These are phyloP conservation scores for Stephania japonica DNA, from an alignment of 164 flowering plant genomes.

Conservation along the genomic window DNA sequence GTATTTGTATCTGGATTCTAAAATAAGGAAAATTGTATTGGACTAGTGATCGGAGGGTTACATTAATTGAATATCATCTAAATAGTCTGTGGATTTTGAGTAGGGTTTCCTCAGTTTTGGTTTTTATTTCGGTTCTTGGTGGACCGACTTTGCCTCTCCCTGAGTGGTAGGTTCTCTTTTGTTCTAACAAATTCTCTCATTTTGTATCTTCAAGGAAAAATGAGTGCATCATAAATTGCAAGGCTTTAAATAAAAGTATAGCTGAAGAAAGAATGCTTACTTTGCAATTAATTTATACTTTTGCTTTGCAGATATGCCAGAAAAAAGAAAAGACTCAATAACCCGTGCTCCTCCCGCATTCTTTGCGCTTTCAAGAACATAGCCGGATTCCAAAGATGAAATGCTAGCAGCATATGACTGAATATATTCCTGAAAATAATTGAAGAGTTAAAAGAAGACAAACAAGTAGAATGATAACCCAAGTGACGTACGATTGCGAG, in stretches of 20 bases:
- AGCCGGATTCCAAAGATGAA: constrained; percentile 57
- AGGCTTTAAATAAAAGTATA: neutral
- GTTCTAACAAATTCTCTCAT: no score
- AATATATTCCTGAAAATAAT: constrained; percentile 45
- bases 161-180: no score
- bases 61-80: no score
- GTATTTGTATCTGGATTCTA: no score
- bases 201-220: no score
- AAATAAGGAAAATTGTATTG: no score
- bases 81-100: no score
- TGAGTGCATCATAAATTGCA: neutral
- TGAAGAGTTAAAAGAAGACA: neutral
- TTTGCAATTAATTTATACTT: constrained; percentile 58
- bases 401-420: constrained; percentile 60
- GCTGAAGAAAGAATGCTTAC: constrained; percentile 40
- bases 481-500: neutral
- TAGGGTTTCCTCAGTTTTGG: no score
- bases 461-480: neutral
- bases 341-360: constrained; percentile 76
- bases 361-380: constrained; percentile 58
- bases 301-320: constrained; percentile 53
- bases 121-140: no score
- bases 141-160: no score
- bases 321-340: constrained; percentile 75
- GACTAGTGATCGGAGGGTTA: no score